These are phyloP conservation scores for Camellia lanceoleosa DNA, from an alignment of 148 eudicot species.

Conservation along the genomic window DNA sequence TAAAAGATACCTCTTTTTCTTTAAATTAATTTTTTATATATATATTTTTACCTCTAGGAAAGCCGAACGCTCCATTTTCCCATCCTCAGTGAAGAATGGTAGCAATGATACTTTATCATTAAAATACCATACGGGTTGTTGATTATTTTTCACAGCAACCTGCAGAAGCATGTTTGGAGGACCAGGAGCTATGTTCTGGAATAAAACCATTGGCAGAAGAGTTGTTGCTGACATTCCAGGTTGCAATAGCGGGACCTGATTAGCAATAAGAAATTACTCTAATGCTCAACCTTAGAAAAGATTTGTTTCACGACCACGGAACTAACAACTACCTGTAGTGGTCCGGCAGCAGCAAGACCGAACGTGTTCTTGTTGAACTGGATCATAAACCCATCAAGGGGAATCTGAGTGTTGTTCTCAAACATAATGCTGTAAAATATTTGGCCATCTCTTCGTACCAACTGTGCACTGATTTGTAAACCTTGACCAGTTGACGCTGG, in stretches of 20 bases:
- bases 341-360: conserved; percentile 87
- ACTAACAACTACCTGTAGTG: conserved; percentile 64
- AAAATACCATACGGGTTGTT: conserved; percentile 98
- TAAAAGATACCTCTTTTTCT: neutral
- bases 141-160: conserved; percentile 94
- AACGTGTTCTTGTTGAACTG: conserved; percentile 95
- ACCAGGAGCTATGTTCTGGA: conserved; percentile 85
- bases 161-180: conserved; percentile 82
- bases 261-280: conserved; percentile 12
- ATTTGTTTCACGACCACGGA: neutral
- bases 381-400: conserved; percentile 93
- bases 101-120: conserved; percentile 68
- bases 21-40: neutral
- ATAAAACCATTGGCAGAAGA: conserved; percentile 86
- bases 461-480: conserved; percentile 84
- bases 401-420: conserved; percentile 69
- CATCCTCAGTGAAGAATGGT: conserved; percentile 80
- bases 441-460: conserved; percentile 85
- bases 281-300: neutral
- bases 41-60: conserved; percentile 77
- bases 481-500: conserved; percentile 88
- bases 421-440: conserved; percentile 77
- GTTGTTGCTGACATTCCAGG: conserved; percentile 78
- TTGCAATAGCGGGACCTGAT: conserved; percentile 74
- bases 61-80: conserved; percentile 84